A percentile compares a stretch with the other conserved stretches of the same genome.
These are phyloP conservation scores for Apiotrichum sp. DNA, from an alignment of 1,284 basidiomycete genomes.

Conservation along the genomic window DNA sequence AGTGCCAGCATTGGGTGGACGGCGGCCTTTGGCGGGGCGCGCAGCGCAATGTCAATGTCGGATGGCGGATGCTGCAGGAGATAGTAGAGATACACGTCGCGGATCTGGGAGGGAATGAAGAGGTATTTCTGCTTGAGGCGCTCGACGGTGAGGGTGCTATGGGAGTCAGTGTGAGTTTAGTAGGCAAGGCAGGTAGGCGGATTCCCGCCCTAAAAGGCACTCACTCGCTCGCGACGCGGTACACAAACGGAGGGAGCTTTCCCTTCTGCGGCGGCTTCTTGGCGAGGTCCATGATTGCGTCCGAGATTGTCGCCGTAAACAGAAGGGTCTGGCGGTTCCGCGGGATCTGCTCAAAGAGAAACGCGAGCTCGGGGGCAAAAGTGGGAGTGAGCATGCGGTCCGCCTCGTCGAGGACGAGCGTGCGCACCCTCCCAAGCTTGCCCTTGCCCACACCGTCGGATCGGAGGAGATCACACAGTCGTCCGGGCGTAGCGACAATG, in stretches of 20 bases:
- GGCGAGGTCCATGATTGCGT: constrained; percentile 75
- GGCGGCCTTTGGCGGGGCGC: constrained; percentile 33
- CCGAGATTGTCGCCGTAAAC: constrained; percentile 91
- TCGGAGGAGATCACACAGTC: constrained; percentile 83
- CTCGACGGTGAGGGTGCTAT: constrained; percentile 76
- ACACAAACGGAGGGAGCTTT: constrained; percentile 80
- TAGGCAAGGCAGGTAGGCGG: too few relatives aligned
- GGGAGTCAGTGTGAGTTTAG: neutral
- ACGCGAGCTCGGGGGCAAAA: constrained; percentile 78
- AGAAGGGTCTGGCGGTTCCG: constrained; percentile 86
- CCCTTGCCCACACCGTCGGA: constrained; percentile 68
- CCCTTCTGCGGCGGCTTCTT: constrained; percentile 68
- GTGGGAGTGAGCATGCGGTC: constrained; percentile 86
- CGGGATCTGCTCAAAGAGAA: constrained; percentile 73
- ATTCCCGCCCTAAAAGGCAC: constrained; percentile 26
- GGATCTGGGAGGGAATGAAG: constrained; percentile 89
- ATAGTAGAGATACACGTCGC: constrained; percentile 87
- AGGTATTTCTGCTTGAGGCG: constrained; percentile 83
- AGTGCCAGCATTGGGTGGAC: neutral
- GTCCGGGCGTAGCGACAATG: constrained; percentile 91
- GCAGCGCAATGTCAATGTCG: constrained; percentile 52
- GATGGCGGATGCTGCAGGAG: constrained; percentile 82
- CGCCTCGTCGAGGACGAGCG: constrained; percentile 92
- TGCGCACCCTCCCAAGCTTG: constrained; percentile 74
- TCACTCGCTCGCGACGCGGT: constrained; percentile 71